Conservation (phyloP, 768 basidiomycete species). For the Infundibulicybe gibba region DNA sequence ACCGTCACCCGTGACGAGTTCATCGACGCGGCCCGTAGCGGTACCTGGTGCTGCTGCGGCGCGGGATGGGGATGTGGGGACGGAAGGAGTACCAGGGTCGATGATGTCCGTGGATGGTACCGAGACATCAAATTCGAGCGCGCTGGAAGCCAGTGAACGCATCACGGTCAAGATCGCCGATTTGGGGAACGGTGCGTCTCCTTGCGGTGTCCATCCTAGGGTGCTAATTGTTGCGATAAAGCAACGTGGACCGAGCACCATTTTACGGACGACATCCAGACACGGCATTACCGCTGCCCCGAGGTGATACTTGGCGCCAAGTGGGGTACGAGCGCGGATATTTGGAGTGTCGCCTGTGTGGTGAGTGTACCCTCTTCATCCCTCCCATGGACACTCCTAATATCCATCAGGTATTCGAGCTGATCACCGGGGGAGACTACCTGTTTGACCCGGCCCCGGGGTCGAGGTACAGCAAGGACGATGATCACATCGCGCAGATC, state of each 20-base stretch:
- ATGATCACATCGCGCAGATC: conserved; percentile 97
- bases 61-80: conserved; percentile 10
- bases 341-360: conserved; percentile 95
- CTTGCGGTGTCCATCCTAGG: conserved; percentile 1
- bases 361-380: conserved; percentile 40
- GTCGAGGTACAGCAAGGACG: conserved; percentile 92
- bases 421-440: conserved; percentile 96
- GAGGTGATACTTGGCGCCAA: conserved; percentile 96
- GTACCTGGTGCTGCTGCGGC: conserved; percentile 14
- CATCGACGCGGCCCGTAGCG: conserved; percentile 16
- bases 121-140: conserved; percentile 21
- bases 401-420: conserved; percentile 75
- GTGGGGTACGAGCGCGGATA: conserved; percentile 94
- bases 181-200: conserved; percentile 81
- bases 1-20: conserved; percentile 21
- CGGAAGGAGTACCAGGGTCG: conserved; percentile 18
- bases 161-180: conserved; percentile 99
- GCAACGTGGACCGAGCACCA: conserved; percentile 93
- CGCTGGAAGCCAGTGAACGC: conserved; percentile 40
- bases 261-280: conserved; percentile 99
- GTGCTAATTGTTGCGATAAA: conserved; percentile 16
- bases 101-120: conserved; percentile 23
- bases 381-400: no score
- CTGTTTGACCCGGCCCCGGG: conserved; percentile 97
- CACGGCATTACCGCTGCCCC: conserved; percentile 94